A percentile compares a stretch with the other conserved stretches of the same genome.
Evolutionary conservation across 768 basidiomycete genomes (phyloP).

Genomic region (Termitomyces sp.): DNA sequence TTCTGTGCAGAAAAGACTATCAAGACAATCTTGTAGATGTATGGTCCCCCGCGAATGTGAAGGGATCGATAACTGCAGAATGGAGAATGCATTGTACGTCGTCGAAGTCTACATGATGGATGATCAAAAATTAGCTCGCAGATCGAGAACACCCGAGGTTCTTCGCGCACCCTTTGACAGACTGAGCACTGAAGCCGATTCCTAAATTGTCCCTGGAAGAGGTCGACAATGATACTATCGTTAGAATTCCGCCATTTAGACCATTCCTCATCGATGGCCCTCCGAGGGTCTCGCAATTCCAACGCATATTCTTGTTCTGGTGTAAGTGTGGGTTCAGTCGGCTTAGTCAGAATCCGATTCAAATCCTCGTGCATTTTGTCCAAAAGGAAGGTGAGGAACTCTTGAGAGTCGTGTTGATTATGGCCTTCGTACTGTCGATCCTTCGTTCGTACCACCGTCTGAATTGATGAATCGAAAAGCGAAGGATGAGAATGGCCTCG

Average conservation of each 20-base stretch:
- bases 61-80: constrained; percentile 88
- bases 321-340: constrained; percentile 52
- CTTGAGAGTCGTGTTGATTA: constrained; percentile 97
- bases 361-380: constrained; percentile 92
- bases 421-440: constrained; percentile 70
- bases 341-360: constrained; percentile 78
- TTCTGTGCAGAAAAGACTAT: constrained; percentile 89
- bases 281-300: constrained; percentile 68
- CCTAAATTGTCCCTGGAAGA: constrained; percentile 96
- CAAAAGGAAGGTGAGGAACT: constrained; percentile 91
- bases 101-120: constrained; percentile 75
- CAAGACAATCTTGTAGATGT: constrained; percentile 77
- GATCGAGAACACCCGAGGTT: constrained; percentile 15
- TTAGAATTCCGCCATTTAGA: constrained; percentile 84
- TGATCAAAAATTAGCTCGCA: constrained; percentile 2
- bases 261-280: constrained; percentile 92
- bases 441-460: constrained; percentile 2
- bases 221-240: constrained; percentile 93
- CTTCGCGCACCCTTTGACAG: constrained; percentile 72
- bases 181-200: constrained; percentile 88
- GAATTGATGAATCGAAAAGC: not conserved
- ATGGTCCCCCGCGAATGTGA: constrained; percentile 50
- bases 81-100: constrained; percentile 96
- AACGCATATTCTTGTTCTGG: constrained; percentile 86
- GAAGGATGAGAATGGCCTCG: not conserved